Percentiles rank a stretch among this genome's conserved stretches.
Conservation (phyloP, 768 basidiomycete species). For the Termitomyces bulborhizus region DNA sequence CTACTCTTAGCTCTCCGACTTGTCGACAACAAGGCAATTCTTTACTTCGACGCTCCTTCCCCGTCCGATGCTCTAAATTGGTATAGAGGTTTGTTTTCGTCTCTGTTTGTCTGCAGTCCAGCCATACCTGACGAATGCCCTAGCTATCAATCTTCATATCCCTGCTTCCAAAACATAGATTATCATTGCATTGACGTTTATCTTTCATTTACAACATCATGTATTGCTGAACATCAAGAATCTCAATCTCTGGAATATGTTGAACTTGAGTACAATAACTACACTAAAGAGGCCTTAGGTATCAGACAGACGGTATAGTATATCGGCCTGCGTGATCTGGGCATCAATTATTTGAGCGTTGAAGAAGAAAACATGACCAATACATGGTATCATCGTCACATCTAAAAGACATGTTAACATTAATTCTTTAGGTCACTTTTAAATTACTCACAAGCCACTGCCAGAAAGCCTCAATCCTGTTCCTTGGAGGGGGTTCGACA, state of each 20-base stretch:
- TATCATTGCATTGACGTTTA: conserved; percentile 6
- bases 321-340: background rate
- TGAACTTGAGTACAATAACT: background rate
- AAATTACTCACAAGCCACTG: conserved; percentile 58
- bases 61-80: conserved; percentile 83
- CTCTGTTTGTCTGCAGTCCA: background rate
- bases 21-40: conserved; percentile 87
- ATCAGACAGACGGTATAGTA: too few relatives aligned
- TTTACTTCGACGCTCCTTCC: conserved; percentile 83
- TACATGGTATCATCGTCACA: background rate
- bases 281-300: background rate
- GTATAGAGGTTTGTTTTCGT: conserved; percentile 66
- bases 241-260: conserved; percentile 3
- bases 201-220: conserved; percentile 13
- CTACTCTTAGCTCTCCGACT: conserved; percentile 60
- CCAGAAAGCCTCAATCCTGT: conserved; percentile 69
- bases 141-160: conserved; percentile 87
- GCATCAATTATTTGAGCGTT: too few relatives aligned
- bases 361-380: too few relatives aligned
- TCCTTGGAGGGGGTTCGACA: conserved; percentile 69
- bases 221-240: conserved; percentile 15
- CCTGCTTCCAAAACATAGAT: conserved; percentile 71
- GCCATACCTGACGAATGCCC: conserved; percentile 4
- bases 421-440: too few relatives aligned
- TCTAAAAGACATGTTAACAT: background rate